Base-by-base conservation (phyloP, 345 rosid genomes). In the Aquilaria sinensis region DNA sequence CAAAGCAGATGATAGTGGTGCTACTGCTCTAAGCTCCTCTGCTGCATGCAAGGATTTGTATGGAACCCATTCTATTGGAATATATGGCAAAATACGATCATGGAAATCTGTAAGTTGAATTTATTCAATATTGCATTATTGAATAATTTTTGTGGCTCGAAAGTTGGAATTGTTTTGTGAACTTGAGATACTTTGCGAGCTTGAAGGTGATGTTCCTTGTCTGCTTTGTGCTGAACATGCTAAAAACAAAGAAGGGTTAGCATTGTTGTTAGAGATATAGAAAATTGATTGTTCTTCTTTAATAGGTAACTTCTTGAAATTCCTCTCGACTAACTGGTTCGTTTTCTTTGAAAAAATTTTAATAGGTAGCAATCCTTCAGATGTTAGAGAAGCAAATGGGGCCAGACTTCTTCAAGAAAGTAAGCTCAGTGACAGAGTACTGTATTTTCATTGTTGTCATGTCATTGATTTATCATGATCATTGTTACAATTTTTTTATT, bases 321-420 rank as follows among this genome's bases (percentile, higher is more conserved):
- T 62, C 37, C 53, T 64, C 43, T 60, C 53, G 63, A 51, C 57
- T 72, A 57, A 66, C 54, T 45, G 31, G 23, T 70, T 67, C 53
- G 9, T 61, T 66, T 61, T 58, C 31, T 52, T 57, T 51, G 68
- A 9, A 37, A 37, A 37, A 5, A 37, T 37, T 37, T 37, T 37
- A 9, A 0, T 37, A 94, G 99, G 99, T 90, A 61, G 92, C 99
- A 56, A 81, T 88, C 68, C 85, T 94, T 75, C 97, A 94, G 78
- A 88, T 94, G 95, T 66, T 94, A 81, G 99, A 94, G 80, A 94
- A 94, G 84, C 99, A 94, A 77, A 90, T 94, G 99, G 99, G 99
- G 57, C 92, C 99, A 1, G 97, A 94, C 69, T 86, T 83, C 63
- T 94, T 94, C 72, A 84, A 91, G 47, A 90, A 85, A 77, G 99